These are phyloP conservation scores for Globisporangium nagaii DNA, from an alignment of 352 stramenopile species.

Conservation along the genomic window DNA sequence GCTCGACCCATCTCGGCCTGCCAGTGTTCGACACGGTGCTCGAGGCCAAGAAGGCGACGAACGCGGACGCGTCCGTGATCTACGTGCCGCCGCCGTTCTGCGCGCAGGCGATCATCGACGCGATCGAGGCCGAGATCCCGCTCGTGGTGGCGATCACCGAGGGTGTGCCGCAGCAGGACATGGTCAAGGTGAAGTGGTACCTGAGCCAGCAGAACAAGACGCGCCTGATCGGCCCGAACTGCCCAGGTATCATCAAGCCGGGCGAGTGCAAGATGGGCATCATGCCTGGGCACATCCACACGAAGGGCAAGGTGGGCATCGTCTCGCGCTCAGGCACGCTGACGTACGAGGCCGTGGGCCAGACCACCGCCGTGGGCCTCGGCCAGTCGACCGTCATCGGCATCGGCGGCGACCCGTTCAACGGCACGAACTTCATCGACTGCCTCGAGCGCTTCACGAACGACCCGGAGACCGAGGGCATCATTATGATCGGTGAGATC, in stretches of 20 bases:
- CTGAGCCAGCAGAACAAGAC: slow-evolving; percentile 92
- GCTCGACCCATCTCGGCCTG: slow-evolving; percentile 94
- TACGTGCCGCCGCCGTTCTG: slow-evolving; percentile 99
- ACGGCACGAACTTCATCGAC: slow-evolving; percentile 99
- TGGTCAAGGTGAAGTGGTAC: slow-evolving; percentile 98
- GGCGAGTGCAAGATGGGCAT: slow-evolving; percentile 99
- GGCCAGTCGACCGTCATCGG: slow-evolving; percentile 99
- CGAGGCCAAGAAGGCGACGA: slow-evolving; percentile 83
- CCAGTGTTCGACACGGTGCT: slow-evolving; percentile 98
- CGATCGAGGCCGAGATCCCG: slow-evolving; percentile 95
- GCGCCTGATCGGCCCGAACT: slow-evolving; percentile 99
- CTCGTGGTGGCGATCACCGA: slow-evolving; percentile 99
- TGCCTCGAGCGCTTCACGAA: slow-evolving; percentile 99
- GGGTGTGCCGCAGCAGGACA: slow-evolving; percentile 99
- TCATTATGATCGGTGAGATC: slow-evolving; percentile 99
- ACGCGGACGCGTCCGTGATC: slow-evolving; percentile 97
- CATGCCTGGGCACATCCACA: slow-evolving; percentile 99
- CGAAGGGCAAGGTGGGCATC: slow-evolving; percentile 97
- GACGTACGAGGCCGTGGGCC: slow-evolving; percentile 98
- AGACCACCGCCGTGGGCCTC: slow-evolving; percentile 95
- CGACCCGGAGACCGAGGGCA: slow-evolving; percentile 98
- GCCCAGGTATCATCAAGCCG: slow-evolving; percentile 99
- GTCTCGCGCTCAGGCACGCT: slow-evolving; percentile 98
- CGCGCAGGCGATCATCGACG: slow-evolving; percentile 97
- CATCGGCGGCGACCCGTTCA: slow-evolving; percentile 99